Evolutionary conservation across 495 filamentous ascomycete genomes (phyloP), one percentile per base, ranked within the genome.

Genomic region (Pyrenopolyporus hunteri): DNA sequence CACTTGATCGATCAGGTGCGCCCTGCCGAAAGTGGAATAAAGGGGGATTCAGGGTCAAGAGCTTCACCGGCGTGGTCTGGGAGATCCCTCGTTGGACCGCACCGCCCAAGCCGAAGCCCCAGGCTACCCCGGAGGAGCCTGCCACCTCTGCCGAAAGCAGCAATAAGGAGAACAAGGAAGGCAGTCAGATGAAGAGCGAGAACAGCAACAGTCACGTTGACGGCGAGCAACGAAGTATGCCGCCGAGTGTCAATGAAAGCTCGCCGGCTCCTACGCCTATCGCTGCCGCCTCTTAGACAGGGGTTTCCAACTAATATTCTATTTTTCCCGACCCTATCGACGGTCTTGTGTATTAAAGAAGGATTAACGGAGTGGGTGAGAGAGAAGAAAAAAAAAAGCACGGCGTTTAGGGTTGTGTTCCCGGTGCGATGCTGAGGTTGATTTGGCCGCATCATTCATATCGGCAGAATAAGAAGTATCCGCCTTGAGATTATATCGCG

Each of bases 21-120:
- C 91, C 93, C 1, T 97, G 93, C 70, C 89, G 95, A 54, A 93
- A 87, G 69, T 98, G 94, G 94, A 78, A 85, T 64, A 90, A 86
- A 71, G 89, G 90, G 46, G 84, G 85, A 19, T 85, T 98, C 62
- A 85, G 83, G 44, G 74, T 98, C 52, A 94, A 96, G 80, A 94
- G 87, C 66, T 98, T 98, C 72, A 98, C 94, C 2, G 95, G 95
- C 25, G 81, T 92, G 10, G 70, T 82, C 25, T 98, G 94, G 94
- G 82, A 89, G 55, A 78, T 96, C 43, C 85, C 88, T 11, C 85
- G 88, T 47, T 98, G 94, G 94, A 87, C 85, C 33, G 85, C 89
- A 6, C 90, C 89, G 14, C 76, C 81, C 6, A 86, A 83, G 67
- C 49, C 80, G 0, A 72, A 63, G 54, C 74, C 74, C 6, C 73